A percentile compares a stretch with the other conserved stretches of the same genome.
phyloP scores from a whole-genome alignment of 2,329 filamentous ascomycete genomes.

The Alternaria longipes region DNA sequence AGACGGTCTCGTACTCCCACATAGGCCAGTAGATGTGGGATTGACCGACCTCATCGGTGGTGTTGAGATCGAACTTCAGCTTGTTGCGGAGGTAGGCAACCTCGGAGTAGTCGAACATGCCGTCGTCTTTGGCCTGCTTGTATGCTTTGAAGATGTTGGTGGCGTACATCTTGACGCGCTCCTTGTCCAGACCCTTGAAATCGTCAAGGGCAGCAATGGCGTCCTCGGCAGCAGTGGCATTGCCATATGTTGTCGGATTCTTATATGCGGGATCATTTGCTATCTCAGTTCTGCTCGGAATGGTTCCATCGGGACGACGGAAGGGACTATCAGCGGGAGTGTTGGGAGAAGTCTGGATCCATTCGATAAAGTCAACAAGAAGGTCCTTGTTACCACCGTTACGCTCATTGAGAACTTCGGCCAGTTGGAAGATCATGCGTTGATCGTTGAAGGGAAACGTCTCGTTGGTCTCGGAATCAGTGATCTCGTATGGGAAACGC shows the following conservation, averaged over 20 bases:
- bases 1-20: constrained; percentile 58
- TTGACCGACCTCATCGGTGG: constrained; percentile 53
- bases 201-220: constrained; percentile 23
- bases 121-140: constrained; percentile 59
- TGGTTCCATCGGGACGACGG: constrained; percentile 22
- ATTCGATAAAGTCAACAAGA: constrained; percentile 66
- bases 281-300: constrained; percentile 21
- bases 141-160: constrained; percentile 60
- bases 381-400: constrained; percentile 58
- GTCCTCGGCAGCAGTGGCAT: constrained; percentile 21
- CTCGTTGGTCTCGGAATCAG: constrained; percentile 59
- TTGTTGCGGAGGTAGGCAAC: constrained; percentile 60
- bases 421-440: constrained; percentile 68
- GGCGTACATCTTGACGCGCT: constrained; percentile 47
- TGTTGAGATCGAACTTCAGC: constrained; percentile 62
- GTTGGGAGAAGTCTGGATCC: constrained; percentile 65
- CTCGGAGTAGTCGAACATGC: constrained; percentile 70
- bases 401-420: constrained; percentile 65
- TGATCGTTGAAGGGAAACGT: constrained; percentile 67
- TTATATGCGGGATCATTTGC: constrained; percentile 17
- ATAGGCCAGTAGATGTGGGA: constrained; percentile 56
- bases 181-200: constrained; percentile 21
- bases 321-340: constrained; percentile 50
- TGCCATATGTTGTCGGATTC: constrained; percentile 20
- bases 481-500: constrained; percentile 64